Evolutionary conservation across 495 filamentous ascomycete species (phyloP).

Genomic region (Diplogelasinospora grovesii): DNA sequence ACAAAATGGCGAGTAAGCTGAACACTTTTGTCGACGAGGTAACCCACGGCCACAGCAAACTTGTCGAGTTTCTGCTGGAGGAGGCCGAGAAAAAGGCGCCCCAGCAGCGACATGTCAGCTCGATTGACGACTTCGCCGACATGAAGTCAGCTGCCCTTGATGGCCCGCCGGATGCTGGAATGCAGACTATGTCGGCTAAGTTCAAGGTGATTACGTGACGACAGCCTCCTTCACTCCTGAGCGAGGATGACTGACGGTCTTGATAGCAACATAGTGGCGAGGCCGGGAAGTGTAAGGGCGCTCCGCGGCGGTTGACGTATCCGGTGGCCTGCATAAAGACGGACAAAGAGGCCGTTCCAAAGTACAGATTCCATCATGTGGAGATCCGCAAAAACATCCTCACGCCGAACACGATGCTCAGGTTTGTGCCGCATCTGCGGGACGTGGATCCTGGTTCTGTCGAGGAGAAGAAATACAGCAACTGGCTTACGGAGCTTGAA

Average conservation of each 20-base stretch:
- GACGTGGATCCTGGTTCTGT: conserved; percentile 37
- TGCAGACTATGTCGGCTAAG: conserved; percentile 27
- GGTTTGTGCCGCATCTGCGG: conserved; percentile 41
- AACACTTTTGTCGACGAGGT: conserved; percentile 24
- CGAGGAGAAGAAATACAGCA: conserved; percentile 36
- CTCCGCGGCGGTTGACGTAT: conserved; percentile 23
- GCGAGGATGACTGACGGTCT: conserved; percentile 3
- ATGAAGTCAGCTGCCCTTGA: conserved; percentile 23
- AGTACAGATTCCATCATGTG: conserved; percentile 43
- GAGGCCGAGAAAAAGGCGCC: conserved; percentile 32
- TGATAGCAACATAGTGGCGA: conserved; percentile 26
- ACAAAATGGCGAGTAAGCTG: conserved; percentile 28
- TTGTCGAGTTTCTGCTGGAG: conserved; percentile 33
- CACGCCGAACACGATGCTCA: conserved; percentile 42
- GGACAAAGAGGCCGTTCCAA: conserved; percentile 31
- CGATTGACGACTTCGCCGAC: conserved; percentile 33
- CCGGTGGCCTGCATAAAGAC: conserved; percentile 35
- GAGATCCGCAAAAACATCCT: conserved; percentile 45
- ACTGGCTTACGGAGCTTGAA: conserved; percentile 42
- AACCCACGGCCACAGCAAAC: conserved; percentile 28
- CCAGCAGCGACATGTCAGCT: conserved; percentile 26
- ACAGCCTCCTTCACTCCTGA: not conserved
- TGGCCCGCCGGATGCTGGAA: not conserved
- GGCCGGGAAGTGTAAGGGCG: conserved; percentile 29
- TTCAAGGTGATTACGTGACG: conserved; percentile 39